Conservation (phyloP, 169 alveolate genomes). For the Cryptosporidium canis region DNA sequence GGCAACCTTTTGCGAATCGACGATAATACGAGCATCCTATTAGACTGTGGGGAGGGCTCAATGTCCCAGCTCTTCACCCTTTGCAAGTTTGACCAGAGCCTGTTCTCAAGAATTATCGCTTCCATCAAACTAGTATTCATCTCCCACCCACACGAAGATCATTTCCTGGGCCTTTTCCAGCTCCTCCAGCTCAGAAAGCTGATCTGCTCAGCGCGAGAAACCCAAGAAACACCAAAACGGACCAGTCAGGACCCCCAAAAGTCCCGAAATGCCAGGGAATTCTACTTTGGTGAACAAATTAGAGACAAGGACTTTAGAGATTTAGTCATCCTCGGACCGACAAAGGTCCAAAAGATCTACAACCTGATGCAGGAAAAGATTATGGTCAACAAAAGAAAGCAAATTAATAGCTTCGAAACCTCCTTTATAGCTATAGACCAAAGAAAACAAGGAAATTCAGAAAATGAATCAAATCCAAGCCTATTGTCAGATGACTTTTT, state of each 20-base stretch:
- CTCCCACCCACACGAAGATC: slow-evolving; percentile 90
- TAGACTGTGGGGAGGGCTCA: slow-evolving; percentile 92
- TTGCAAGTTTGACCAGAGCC: slow-evolving; percentile 59
- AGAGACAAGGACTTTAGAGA: background rate
- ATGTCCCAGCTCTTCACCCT: slow-evolving; percentile 84
- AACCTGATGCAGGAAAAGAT: slow-evolving; percentile 6
- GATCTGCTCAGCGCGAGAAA: slow-evolving; percentile 67
- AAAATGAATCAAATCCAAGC: slow-evolving; percentile 46
- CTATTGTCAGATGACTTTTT: background rate
- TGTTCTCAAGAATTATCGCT: background rate
- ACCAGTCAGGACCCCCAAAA: slow-evolving; percentile 26
- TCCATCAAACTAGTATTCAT: slow-evolving; percentile 79
- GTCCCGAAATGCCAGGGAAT: slow-evolving; percentile 13
- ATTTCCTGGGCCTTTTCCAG: slow-evolving; percentile 82
- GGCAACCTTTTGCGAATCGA: slow-evolving; percentile 79
- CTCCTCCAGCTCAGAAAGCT: slow-evolving; percentile 77
- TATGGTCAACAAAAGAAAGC: background rate
- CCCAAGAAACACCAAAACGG: slow-evolving; percentile 64
- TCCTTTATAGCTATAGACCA: slow-evolving; percentile 24
- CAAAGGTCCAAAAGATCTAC: slow-evolving; percentile 10
- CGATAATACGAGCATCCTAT: slow-evolving; percentile 80
- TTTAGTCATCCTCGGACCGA: slow-evolving; percentile 50
- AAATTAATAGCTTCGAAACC: background rate
- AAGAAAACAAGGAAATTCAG: slow-evolving; percentile 19
- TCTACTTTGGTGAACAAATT: background rate